Evolutionary conservation across 306 rosid genomes (phyloP).

Genomic region (Quercus cerris): DNA sequence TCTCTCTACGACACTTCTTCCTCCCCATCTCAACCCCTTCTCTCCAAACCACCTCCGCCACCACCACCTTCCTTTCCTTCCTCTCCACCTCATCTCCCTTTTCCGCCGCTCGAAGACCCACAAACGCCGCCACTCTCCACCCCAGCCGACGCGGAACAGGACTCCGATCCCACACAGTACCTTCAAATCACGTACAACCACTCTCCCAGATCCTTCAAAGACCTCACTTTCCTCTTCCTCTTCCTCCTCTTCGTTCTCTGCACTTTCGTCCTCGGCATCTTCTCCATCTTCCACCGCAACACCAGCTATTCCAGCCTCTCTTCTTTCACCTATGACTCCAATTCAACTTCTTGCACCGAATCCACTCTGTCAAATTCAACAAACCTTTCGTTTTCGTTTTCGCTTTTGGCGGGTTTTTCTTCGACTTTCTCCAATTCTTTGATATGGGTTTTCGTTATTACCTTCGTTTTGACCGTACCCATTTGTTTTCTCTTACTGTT

Average conservation of each 20-base stretch:
- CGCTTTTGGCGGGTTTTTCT: slow-evolving; percentile 18
- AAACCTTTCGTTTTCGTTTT: background rate
- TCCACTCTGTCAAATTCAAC: background rate
- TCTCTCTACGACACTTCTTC: slow-evolving; percentile 37
- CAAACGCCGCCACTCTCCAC: slow-evolving; percentile 4
- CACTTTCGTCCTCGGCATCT: slow-evolving; percentile 74
- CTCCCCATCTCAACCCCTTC: slow-evolving; percentile 53
- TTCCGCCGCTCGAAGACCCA: slow-evolving; percentile 33
- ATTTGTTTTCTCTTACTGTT: slow-evolving; percentile 57
- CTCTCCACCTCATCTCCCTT: background rate
- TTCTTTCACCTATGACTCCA: slow-evolving; percentile 48
- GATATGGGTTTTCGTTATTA: slow-evolving; percentile 70
- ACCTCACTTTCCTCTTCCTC: slow-evolving; percentile 66
- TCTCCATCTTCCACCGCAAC: slow-evolving; percentile 61
- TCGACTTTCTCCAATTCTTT: slow-evolving; percentile 37
- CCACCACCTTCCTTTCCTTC: slow-evolving; percentile 3
- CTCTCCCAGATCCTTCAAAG: slow-evolving; percentile 63
- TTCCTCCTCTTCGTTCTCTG: slow-evolving; percentile 58
- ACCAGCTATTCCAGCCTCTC: slow-evolving; percentile 40
- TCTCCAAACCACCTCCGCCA: slow-evolving; percentile 31
- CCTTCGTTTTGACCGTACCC: slow-evolving; percentile 63
- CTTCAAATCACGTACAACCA: slow-evolving; percentile 73
- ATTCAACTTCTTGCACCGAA: slow-evolving; percentile 53
- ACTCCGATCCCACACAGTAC: slow-evolving; percentile 59
- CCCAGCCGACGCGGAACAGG: slow-evolving; percentile 33